Base-by-base conservation (phyloP, 1,284 basidiomycete species). In the Ustilago tritici region DNA sequence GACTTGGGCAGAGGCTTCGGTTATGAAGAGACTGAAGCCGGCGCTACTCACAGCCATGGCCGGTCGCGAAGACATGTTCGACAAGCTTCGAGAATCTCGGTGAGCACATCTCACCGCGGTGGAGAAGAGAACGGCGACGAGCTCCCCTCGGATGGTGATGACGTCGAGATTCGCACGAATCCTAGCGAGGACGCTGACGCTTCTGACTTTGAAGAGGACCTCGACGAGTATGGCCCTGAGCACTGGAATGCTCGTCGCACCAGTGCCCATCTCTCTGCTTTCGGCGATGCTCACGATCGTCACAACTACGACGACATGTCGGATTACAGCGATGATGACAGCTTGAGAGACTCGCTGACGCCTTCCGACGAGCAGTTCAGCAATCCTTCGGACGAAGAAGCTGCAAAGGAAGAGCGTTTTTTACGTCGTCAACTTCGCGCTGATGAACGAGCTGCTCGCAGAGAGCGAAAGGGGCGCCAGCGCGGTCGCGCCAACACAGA, bases 301-400 rank as follows among this genome's bases (percentile, higher is more conserved):
- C 38, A 55, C n/a, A 46, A n/a, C 40, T 63, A 64, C 47, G 64
- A 61, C 1, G 46, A 32, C 7, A 8, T 56, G 4, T 65, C 76
- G 0, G 53, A 69, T 9, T 32, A 17, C 36, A 69, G 61, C 60
- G 63, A 68, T 8, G 66, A 68, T 10, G 70, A 65, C 34, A 60
- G 55, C 34, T 65, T 76, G 40, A 41, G 50, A 7, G 78, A 77
- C 56, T 82, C 70, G 2, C 62, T 67, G 12, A 73, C 75, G 0
- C 66, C 71, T 0, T 76, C 78, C 4, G 78, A 78, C 50, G 80
- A 78, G 57, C 70, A 75, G 40, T 83, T 65, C 68, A 82, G 80
- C 75, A 83, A 83, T 46, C 82, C 82, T 2, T 83, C 82, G 1
- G 82, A 83, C 40, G 80, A 82, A 50, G 82, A 82, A 49, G 78